These are phyloP conservation scores for Penicillium daleae DNA, from an alignment of 495 filamentous ascomycete genomes.

Conservation along the genomic window DNA sequence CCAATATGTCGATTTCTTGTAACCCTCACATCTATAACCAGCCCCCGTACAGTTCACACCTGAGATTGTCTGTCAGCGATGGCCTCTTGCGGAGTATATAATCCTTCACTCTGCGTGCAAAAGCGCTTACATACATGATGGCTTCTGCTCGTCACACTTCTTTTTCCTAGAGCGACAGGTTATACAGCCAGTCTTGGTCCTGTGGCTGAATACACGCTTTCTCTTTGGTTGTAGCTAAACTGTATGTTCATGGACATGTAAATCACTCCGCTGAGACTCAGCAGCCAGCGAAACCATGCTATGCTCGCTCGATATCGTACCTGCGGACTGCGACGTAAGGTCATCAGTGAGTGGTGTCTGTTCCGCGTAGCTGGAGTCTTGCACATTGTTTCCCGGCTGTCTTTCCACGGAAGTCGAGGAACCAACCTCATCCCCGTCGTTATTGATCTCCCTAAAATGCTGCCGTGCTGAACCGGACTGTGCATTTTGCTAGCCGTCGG, in stretches of 20 bases:
- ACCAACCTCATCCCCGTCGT: neutral
- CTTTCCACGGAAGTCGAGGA: neutral
- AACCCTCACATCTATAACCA: neutral
- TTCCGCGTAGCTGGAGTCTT: no score
- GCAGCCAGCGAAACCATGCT: neutral
- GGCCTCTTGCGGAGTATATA: neutral
- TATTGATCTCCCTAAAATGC: neutral
- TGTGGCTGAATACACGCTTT: no score
- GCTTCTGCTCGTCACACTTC: neutral
- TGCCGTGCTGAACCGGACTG: neutral
- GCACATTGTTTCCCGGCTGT: no score
- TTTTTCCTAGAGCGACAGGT: neutral
- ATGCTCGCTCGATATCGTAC: neutral
- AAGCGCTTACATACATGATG: neutral
- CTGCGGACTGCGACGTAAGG: neutral
- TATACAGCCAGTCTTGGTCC: no score
- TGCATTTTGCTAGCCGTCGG: neutral
- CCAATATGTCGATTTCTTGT: neutral
- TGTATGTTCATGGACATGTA: neutral
- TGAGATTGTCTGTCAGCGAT: neutral
- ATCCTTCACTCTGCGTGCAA: neutral
- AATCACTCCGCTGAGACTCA: neutral
- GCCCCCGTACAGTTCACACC: neutral
- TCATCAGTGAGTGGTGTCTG: no score
- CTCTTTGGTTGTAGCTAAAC: no score